Percentiles rank a stretch among this genome's conserved stretches.
Evolutionary conservation across 352 stramenopile genomes (phyloP).

Genomic region (Phytophthora megakarya): DNA sequence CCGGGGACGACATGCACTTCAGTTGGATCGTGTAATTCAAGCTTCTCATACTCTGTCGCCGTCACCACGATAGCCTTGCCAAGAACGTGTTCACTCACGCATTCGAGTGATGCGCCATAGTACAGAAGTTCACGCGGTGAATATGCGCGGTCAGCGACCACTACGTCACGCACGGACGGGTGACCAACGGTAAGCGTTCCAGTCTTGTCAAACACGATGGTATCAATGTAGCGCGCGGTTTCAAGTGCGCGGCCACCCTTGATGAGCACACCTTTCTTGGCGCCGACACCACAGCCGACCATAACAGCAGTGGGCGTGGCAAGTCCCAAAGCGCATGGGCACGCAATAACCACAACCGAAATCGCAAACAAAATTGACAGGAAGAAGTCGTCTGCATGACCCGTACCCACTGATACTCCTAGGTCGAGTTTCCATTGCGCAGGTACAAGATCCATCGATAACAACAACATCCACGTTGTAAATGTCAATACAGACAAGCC

Average conservation of each 20-base stretch:
- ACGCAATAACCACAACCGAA: constrained; percentile 89
- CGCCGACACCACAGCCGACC: constrained; percentile 87
- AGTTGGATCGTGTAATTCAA: constrained; percentile 70
- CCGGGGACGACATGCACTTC: constrained; percentile 80
- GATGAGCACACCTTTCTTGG: constrained; percentile 89
- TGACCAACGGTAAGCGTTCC: constrained; percentile 90
- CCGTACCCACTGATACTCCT: constrained; percentile 31
- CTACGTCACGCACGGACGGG: constrained; percentile 79
- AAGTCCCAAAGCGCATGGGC: constrained; percentile 82
- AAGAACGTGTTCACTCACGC: constrained; percentile 86
- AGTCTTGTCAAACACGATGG: constrained; percentile 94
- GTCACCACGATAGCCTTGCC: constrained; percentile 84
- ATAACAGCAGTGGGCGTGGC: constrained; percentile 88
- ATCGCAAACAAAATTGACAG: constrained; percentile 87
- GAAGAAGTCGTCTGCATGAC: constrained; percentile 71
- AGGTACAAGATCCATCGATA: constrained; percentile 22
- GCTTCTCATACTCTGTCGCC: constrained; percentile 76
- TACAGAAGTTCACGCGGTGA: constrained; percentile 77
- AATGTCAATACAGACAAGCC: constrained; percentile 26
- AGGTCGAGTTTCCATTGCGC: constrained; percentile 24
- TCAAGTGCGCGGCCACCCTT: constrained; percentile 85
- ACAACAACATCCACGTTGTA: constrained; percentile 19
- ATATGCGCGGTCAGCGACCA: constrained; percentile 66
- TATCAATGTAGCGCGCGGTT: constrained; percentile 82
- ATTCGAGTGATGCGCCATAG: constrained; percentile 81